Conservation (phyloP, 2,329 filamentous ascomycete species). For the Colletotrichum echinochloae region DNA sequence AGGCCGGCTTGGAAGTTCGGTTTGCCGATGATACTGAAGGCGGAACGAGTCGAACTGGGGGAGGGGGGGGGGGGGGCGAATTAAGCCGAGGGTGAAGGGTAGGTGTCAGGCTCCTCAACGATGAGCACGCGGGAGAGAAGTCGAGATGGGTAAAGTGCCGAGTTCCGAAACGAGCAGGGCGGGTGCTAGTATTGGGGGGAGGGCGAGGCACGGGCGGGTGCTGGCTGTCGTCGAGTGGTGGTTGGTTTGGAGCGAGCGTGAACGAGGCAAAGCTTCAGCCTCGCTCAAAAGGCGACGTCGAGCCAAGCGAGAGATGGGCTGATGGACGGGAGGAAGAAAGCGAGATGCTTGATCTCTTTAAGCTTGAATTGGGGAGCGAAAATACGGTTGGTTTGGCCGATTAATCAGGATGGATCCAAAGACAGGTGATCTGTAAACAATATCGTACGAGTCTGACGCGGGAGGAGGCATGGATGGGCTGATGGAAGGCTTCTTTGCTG, state of each 20-base stretch:
- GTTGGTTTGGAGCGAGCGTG: conserved; percentile 12
- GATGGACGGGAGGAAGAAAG: conserved; percentile 23
- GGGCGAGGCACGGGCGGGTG: not conserved
- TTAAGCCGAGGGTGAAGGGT: conserved; percentile 1
- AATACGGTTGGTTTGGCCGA: conserved; percentile 35
- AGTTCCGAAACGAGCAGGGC: conserved; percentile 25
- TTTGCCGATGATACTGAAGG: conserved; percentile 34
- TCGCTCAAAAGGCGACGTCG: conserved; percentile 30
- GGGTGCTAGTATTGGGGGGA: not conserved
- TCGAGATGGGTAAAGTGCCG: conserved; percentile 17
- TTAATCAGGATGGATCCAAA: conserved; percentile 27
- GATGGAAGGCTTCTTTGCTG: conserved; percentile 36
- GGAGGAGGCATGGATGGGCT: conserved; percentile 34
- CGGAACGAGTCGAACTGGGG: conserved; percentile 32
- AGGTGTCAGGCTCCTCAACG: not conserved
- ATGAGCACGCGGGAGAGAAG: conserved; percentile 6
- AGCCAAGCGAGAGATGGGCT: conserved; percentile 31
- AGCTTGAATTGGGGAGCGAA: conserved; percentile 34
- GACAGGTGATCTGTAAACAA: conserved; percentile 42
- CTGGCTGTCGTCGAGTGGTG: not conserved
- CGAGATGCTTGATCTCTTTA: conserved; percentile 35
- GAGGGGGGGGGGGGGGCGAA: no score
- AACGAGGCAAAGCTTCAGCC: conserved; percentile 36
- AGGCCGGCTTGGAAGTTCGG: conserved; percentile 19
- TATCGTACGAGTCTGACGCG: conserved; percentile 40